These are phyloP conservation scores for Eucalyptus marginata DNA, from an alignment of 345 rosid genomes.

Conservation along the genomic window DNA sequence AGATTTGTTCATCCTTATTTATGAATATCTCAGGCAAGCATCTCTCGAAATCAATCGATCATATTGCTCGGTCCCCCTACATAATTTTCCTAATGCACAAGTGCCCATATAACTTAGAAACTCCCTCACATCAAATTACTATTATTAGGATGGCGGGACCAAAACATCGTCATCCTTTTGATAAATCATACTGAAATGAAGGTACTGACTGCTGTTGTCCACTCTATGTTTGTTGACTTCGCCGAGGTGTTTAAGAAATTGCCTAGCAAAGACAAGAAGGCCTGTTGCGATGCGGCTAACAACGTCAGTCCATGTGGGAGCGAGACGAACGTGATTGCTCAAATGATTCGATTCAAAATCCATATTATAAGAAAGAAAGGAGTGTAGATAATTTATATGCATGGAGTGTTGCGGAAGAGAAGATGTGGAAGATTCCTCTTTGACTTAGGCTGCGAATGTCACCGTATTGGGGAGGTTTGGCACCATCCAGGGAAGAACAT, in stretches of 20 bases:
- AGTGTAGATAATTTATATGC: neutral
- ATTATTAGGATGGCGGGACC: neutral
- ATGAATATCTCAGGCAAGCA: neutral
- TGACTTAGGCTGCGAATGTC: neutral
- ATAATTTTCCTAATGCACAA: neutral
- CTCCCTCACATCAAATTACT: neutral
- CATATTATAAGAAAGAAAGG: neutral
- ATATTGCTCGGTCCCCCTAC: neutral
- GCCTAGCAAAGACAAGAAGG: neutral
- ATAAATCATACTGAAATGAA: neutral
- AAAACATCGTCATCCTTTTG: neutral
- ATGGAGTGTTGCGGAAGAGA: neutral
- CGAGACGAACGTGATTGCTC: neutral
- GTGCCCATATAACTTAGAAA: neutral
- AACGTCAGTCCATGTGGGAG: neutral
- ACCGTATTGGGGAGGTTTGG: neutral
- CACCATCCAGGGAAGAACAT: neutral
- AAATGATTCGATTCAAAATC: neutral
- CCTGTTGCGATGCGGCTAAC: neutral
- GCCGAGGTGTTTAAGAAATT: neutral
- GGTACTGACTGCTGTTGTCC: neutral
- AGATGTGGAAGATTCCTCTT: neutral
- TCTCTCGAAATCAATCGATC: neutral
- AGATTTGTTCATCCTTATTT: neutral
- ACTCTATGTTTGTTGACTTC: neutral